Evolutionary conservation across 768 basidiomycete genomes (phyloP).

Genomic region (Plicaturopsis crispa): DNA sequence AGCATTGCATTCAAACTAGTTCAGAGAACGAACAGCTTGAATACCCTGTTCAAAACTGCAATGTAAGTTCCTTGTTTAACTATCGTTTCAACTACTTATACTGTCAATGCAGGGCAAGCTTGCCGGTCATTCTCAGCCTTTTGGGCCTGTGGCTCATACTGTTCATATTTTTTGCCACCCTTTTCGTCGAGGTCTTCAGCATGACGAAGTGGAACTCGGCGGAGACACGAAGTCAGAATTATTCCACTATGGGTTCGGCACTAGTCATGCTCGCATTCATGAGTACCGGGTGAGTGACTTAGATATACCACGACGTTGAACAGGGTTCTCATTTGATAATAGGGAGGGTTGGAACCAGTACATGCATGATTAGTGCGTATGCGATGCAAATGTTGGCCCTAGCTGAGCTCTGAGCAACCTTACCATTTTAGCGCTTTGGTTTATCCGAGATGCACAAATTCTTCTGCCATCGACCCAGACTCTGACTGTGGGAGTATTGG

Average conservation of each 20-base stretch:
- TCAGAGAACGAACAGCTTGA: constrained; percentile 78
- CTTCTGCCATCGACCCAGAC: constrained; percentile 33
- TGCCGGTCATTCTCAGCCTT: constrained; percentile 80
- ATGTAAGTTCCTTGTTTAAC: constrained; percentile 38
- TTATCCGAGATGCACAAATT: constrained; percentile 77
- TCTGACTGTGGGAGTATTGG: constrained; percentile 83
- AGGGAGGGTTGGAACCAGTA: constrained; percentile 97
- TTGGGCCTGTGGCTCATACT: constrained; percentile 83
- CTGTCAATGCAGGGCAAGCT: constrained; percentile 51
- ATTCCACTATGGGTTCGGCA: constrained; percentile 68
- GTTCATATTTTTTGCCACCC: constrained; percentile 87
- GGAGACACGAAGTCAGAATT: constrained; percentile 69
- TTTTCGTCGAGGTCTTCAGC: constrained; percentile 86
- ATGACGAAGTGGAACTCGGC: constrained; percentile 78
- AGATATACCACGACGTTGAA: neutral
- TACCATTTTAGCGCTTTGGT: constrained; percentile 49
- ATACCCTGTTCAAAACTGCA: constrained; percentile 94
- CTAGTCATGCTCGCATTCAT: constrained; percentile 89
- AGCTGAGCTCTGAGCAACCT: constrained; percentile 3
- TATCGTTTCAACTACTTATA: constrained; percentile 1
- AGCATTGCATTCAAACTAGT: constrained; percentile 92
- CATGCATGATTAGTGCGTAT: constrained; percentile 90
- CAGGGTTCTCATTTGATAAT: neutral
- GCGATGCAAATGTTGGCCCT: neutral
- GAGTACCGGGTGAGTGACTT: constrained; percentile 74